phyloP scores from a whole-genome alignment of 176 grass and related monocot genomes.

The Avena eriantha region DNA sequence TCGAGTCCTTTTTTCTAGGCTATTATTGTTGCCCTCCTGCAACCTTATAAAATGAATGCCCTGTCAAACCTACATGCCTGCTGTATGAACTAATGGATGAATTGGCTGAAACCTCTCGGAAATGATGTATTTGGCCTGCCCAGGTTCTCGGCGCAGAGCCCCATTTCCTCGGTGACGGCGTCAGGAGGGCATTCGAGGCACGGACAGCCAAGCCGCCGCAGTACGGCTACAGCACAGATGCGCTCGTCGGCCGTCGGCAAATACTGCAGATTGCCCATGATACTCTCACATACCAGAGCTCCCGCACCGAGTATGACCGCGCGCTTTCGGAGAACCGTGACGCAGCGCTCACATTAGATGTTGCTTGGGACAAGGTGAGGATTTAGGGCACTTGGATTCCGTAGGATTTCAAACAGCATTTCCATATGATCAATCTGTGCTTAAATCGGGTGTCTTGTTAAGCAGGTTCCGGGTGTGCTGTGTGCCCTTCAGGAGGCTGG shows the following conservation, averaged over 20 bases:
- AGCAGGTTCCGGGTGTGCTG: slow-evolving; percentile 80
- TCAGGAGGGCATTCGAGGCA: slow-evolving; percentile 76
- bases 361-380: slow-evolving; percentile 87
- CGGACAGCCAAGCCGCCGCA: slow-evolving; percentile 67
- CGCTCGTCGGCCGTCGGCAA: slow-evolving; percentile 69
- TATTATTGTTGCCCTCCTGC: not conserved
- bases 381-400: slow-evolving; percentile 23
- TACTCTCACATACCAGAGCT: slow-evolving; percentile 59
- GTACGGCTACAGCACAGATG: slow-evolving; percentile 77
- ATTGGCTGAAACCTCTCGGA: not conserved
- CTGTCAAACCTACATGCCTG: not conserved
- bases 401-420: not conserved
- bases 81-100: not conserved
- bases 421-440: not conserved
- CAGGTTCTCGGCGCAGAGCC: slow-evolving; percentile 84
- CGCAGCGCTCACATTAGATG: slow-evolving; percentile 50
- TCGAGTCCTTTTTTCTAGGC: not conserved
- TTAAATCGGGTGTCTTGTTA: slow-evolving; percentile 13
- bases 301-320: slow-evolving; percentile 71
- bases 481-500: slow-evolving; percentile 87
- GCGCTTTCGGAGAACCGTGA: slow-evolving; percentile 61
- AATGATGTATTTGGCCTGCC: slow-evolving; percentile 27
- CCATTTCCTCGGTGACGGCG: slow-evolving; percentile 82
- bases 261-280: slow-evolving; percentile 78
- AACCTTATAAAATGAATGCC: not conserved